Conservation (phyloP, 331 rosid species). For the Quercus phellos region DNA sequence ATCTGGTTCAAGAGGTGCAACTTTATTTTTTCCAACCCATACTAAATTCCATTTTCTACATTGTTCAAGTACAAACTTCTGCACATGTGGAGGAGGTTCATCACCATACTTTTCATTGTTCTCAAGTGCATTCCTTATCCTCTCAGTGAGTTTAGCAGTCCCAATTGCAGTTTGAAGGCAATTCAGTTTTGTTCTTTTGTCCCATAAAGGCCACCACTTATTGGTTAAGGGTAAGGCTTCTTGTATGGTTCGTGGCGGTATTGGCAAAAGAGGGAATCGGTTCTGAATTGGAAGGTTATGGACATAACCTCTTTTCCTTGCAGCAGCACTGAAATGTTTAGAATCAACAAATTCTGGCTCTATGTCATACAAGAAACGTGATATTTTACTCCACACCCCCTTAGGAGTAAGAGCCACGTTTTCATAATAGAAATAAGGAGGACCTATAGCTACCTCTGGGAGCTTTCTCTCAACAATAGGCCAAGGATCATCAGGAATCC, state of each 20-base stretch:
- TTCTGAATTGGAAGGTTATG: constrained; percentile 79
- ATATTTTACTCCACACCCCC: constrained; percentile 94
- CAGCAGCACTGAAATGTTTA: constrained; percentile 76
- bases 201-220: constrained; percentile 99
- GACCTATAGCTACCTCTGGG: constrained; percentile 68
- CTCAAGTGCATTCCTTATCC: constrained; percentile 72
- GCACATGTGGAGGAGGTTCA: constrained; percentile 49
- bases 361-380: constrained; percentile 71
- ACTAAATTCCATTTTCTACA: constrained; percentile 94
- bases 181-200: constrained; percentile 62
- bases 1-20: constrained; percentile 89
- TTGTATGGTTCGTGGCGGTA: constrained; percentile 58
- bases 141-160: constrained; percentile 66
- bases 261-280: constrained; percentile 79
- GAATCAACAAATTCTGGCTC: constrained; percentile 95
- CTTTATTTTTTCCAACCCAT: constrained; percentile 94
- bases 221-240: constrained; percentile 80
- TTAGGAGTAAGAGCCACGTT: constrained; percentile 92
- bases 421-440: constrained; percentile 90
- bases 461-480: constrained; percentile 32
- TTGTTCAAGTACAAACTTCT: constrained; percentile 58
- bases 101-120: constrained; percentile 38
- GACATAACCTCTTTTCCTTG: constrained; percentile 86
- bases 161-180: constrained; percentile 72
- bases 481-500: constrained; percentile 58